A percentile compares a stretch with the other conserved stretches of the same genome.
Conservation (phyloP, 805 yeast species). For the Wickerhamomyces canadensis region DNA sequence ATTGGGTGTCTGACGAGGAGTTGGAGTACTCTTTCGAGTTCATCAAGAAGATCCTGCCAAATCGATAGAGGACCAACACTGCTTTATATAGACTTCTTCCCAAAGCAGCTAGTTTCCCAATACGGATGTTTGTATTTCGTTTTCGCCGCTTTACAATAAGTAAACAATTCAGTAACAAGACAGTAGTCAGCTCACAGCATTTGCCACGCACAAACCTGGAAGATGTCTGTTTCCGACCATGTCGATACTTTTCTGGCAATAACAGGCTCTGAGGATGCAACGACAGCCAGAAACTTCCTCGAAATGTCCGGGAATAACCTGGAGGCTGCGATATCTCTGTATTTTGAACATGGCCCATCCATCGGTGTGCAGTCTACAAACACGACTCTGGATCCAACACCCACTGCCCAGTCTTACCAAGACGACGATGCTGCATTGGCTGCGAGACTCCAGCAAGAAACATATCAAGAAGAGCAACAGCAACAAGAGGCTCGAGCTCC, state of each 20-base stretch:
- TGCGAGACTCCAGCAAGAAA: constrained; percentile 55
- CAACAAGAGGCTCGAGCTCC: constrained; percentile 62
- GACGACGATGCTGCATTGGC: constrained; percentile 51
- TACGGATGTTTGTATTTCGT: no score
- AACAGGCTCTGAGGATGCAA: constrained; percentile 66
- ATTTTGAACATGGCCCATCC: constrained; percentile 58
- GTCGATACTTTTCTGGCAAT: constrained; percentile 77
- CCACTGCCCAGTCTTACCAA: constrained; percentile 1
- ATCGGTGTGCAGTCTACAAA: no score
- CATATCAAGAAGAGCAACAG: constrained; percentile 36
- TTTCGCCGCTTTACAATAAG: no score
- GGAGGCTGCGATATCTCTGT: constrained; percentile 81
- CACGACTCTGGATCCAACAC: constrained; percentile 8
- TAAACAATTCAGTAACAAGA: no score
- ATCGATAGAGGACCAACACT: background rate
- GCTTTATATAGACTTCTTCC: no score
- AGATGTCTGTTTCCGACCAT: constrained; percentile 32
- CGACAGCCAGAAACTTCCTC: constrained; percentile 67
- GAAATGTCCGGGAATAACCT: constrained; percentile 73
- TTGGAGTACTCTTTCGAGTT: constrained; percentile 47
- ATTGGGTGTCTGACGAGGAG: constrained; percentile 65
- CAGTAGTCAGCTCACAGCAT: no score
- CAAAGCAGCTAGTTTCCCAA: no score
- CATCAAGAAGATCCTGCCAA: constrained; percentile 27
- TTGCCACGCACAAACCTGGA: no score